Base-by-base conservation (phyloP, 225 moss, liverwort and hornwort species). In the Bryum argenteum region DNA sequence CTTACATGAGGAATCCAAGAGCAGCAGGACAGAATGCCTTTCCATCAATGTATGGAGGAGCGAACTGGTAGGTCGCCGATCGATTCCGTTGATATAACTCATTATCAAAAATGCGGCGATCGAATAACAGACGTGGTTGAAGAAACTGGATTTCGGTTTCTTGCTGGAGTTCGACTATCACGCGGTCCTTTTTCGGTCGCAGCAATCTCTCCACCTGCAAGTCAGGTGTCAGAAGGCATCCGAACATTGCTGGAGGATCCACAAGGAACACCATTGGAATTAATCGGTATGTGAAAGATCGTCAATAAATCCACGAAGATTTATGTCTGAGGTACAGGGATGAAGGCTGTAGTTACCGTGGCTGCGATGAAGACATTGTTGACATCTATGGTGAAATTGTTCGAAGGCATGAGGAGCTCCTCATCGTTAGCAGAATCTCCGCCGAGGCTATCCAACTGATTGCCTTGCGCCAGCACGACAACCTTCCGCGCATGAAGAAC, bases 1-100 rank as follows among this genome's bases (percentile, higher is more conserved):
- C 91, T 92, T 76, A 97, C 96, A 91, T 91, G 78, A 97, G 89
- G 76, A 97, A 91, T 41, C 90, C 87, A 6, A 94, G 91, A 40
- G 93, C 83, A 23, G 85, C 85, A 56, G 91, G 91, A 78, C 91
- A 97, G 56, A 93, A 93, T n/a, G 90, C 90, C 76, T 93, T 97
- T 18, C 96, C 96, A 42, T 90, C 90, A 54, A 97, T 88, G 54
- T 94, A 97, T 0, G 96, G 90, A 59, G 93, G 93, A 54, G 96
- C 93, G 73, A 97, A 97, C 74, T 97, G 96, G 75, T 88, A 93
- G 41, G 90, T 89, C 45, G 93, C 96, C 53, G 89, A 81, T 19
- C 94, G 87, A 75, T 97, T 93, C 57, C 96, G 85, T 66, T 84
- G 84, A 52, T 93, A 97, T 89, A 91, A 76, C 62, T 91, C 89